Evolutionary conservation across 805 yeast genomes (phyloP).

Genomic region (Isabelozyma rhagii): DNA sequence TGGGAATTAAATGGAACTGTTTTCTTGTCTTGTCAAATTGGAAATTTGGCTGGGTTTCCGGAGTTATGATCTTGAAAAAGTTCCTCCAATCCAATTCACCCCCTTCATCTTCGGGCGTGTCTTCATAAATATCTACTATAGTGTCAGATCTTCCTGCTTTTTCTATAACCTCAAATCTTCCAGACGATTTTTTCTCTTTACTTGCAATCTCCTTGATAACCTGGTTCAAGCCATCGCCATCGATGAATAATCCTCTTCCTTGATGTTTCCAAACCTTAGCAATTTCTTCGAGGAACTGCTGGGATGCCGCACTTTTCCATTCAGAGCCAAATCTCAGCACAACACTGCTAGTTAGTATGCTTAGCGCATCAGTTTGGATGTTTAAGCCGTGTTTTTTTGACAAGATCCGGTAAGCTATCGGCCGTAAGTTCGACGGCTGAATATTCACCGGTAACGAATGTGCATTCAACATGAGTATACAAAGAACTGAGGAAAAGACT

Average conservation of each 20-base stretch:
- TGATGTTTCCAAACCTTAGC: slow-evolving; percentile 86
- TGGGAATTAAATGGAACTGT: slow-evolving; percentile 49
- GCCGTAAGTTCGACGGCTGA: slow-evolving; percentile 80
- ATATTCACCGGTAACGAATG: slow-evolving; percentile 64
- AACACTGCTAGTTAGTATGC: slow-evolving; percentile 66
- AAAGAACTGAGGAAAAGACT: not conserved
- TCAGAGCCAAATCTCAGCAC: slow-evolving; percentile 79
- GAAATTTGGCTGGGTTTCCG: slow-evolving; percentile 62
- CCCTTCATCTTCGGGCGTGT: slow-evolving; percentile 11
- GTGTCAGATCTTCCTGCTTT: slow-evolving; percentile 23
- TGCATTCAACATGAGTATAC: slow-evolving; percentile 10
- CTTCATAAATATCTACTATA: slow-evolving; percentile 10
- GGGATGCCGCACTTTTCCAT: slow-evolving; percentile 73
- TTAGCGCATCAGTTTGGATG: slow-evolving; percentile 81
- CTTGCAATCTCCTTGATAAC: slow-evolving; percentile 56
- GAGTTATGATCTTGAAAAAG: slow-evolving; percentile 63
- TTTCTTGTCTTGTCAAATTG: slow-evolving; percentile 59
- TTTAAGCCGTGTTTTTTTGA: slow-evolving; percentile 92
- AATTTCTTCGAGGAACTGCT: slow-evolving; percentile 67
- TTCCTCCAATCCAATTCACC: slow-evolving; percentile 62
- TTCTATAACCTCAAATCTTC: slow-evolving; percentile 2
- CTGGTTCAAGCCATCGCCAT: slow-evolving; percentile 63
- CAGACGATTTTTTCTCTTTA: slow-evolving; percentile 6
- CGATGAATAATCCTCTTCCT: slow-evolving; percentile 82
- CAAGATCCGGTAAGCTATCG: slow-evolving; percentile 83